Evolutionary conservation across 495 filamentous ascomycete genomes (phyloP).

Genomic region (Viridothelium virens): DNA sequence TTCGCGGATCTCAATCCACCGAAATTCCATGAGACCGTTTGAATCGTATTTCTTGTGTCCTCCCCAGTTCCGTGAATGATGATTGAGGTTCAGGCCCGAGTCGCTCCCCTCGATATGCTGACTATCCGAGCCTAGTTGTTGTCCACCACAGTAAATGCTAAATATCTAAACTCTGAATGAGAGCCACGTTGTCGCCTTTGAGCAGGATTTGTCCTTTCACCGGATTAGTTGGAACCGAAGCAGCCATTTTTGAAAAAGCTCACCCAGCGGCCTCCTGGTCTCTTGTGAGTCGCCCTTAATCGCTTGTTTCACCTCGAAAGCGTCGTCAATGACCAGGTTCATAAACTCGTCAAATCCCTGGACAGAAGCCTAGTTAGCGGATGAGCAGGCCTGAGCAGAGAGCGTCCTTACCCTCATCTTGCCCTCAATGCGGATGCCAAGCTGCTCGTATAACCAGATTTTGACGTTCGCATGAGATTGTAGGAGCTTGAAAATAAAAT

Average conservation of each 20-base stretch:
- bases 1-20: slow-evolving; percentile 13
- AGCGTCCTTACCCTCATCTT: slow-evolving; percentile 70
- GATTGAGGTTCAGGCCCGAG: too few relatives aligned
- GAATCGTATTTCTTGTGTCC: slow-evolving; percentile 18
- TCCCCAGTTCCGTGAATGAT: neutral
- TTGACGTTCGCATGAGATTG: slow-evolving; percentile 80
- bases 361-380: neutral
- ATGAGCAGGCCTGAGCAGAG: neutral
- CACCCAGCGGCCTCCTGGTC: slow-evolving; percentile 72
- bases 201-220: slow-evolving; percentile 81
- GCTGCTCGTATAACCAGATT: slow-evolving; percentile 95
- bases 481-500: slow-evolving; percentile 96
- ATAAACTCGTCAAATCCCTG: slow-evolving; percentile 98
- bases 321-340: slow-evolving; percentile 96
- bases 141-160: neutral
- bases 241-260: slow-evolving; percentile 24
- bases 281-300: slow-evolving; percentile 71
- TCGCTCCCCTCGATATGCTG: neutral
- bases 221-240: slow-evolving; percentile 26
- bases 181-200: slow-evolving; percentile 94
- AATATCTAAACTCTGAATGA: slow-evolving; percentile 65
- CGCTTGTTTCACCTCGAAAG: slow-evolving; percentile 79
- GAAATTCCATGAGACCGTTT: neutral
- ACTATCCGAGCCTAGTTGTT: neutral
- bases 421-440: slow-evolving; percentile 86